Evolutionary conservation across 805 yeast species (phyloP), one percentile per base, ranked within the genome.

Genomic region (Clavispora asparagi): DNA sequence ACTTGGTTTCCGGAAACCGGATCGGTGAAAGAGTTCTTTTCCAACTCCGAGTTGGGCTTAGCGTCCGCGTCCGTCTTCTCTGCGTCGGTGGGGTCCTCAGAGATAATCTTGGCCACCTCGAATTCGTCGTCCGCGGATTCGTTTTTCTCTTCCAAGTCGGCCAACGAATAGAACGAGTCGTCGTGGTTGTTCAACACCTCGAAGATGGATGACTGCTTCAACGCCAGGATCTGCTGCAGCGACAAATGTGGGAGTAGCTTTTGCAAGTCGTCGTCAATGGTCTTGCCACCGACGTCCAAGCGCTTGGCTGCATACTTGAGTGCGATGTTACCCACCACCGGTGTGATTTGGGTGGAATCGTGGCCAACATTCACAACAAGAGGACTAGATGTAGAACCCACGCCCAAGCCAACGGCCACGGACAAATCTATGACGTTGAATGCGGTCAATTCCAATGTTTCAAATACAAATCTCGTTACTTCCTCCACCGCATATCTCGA

Each of bases 41-140:
- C 92, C 48, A 83, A 63, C 58, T 88, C 92, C 33, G 78, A 71
- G 65, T 92, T 91, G 30, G 77, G 72, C 59, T 67, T 63, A 6
- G 19, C 19, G 57, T 67, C 69, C 12, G 60, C 61, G 36, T 58
- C 68, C 28, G 62, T 66, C 38, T 52, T 58, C 14, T 49, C 49
- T 14, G 39, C 47, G 66, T 49, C 63, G 56, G 47, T 80, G 51
- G 83, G 79, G 12, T 83, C 89, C 50, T 87, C 83, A 1, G 94
- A 79, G 11, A 91, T 94, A 54, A 91, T 81, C 36, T 90, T 88
- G 2, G 97, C 96, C 41, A 92, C 90, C 62, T 92, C 96, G 33
- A 89, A 74, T 4, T 82, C 80, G 44, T 89, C 95, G 28, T 85
- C 92, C 33, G 81, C 88, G 6, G 71, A 74, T 13, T 62, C 65